Base-by-base conservation (phyloP, 1,139 yeast genomes). In the Pneumocystis wakefieldiae region DNA sequence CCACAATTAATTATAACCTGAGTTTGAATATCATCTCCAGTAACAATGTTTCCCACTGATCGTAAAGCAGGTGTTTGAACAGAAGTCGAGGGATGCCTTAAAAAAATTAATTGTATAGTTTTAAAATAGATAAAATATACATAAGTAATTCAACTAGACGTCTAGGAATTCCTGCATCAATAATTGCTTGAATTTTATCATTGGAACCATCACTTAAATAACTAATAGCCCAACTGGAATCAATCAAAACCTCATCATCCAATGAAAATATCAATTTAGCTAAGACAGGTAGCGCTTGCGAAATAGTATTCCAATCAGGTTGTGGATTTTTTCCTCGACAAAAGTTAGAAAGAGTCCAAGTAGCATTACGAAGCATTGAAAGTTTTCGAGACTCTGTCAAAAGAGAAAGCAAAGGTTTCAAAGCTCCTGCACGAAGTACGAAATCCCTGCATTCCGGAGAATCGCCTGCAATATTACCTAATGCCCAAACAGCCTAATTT, bases 401-500 rank as follows among this genome's bases (percentile, higher is more conserved):
- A 67, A 92, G 78, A 38, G 82, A 79, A 71, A 92, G 80, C 65
- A 92, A 87, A 8, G 97, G 96, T 66, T 83, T 85, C 86, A 92
- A 86, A 38, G 97, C 97, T 67, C 87, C 85, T 71, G 90, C 85
- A 60, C 80, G 77, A 70, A 92, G 80, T 58, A 92, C 98, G 70
- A 81, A 85, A 76, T 92, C 97, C 77, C 98, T 83, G 78, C 85
- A 89, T 64, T 80, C 80, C 19, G 96, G 81, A 28, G 96, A 87
- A 74, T 92, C 98, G 75, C 98, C 98, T 38, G 98, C 97, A 74
- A 92, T 96, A 74, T 92, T 94, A 76, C 98, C 98, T 70, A 92
- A 79, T 53, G 98, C 98, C 98, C 98, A 92, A 70, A 92, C 92
- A 28, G 97, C 97, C 59, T 57, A 57, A 36, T n/a, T 32, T 7